A percentile compares a stretch with the other conserved stretches of the same genome.
phyloP scores from a whole-genome alignment of 306 rosid species.

The Cucurbita maxima region DNA sequence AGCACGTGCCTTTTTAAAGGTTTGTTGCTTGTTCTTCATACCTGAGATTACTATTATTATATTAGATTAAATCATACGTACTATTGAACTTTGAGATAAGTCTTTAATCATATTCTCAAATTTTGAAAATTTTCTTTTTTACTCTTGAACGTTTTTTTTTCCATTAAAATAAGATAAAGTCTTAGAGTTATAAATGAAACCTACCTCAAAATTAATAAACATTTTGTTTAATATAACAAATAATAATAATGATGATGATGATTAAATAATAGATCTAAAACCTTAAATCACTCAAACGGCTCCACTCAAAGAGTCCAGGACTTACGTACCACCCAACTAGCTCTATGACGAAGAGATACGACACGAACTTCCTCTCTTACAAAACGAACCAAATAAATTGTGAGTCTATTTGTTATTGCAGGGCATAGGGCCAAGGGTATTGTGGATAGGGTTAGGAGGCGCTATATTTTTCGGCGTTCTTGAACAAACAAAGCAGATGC shows the following conservation, averaged over 20 bases:
- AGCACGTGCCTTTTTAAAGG: conserved; percentile 51
- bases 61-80: not conserved
- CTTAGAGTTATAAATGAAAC: too few species aligned
- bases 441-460: conserved; percentile 83
- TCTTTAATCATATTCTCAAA: not conserved
- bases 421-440: conserved; percentile 64
- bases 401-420: conserved; percentile 8
- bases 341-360: not conserved
- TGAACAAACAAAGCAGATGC: conserved; percentile 58
- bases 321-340: not conserved
- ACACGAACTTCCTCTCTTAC: not conserved
- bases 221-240: too few species aligned
- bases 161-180: not conserved
- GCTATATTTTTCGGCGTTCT: conserved; percentile 65
- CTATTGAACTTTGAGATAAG: not conserved
- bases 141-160: too few species aligned
- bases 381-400: not conserved
- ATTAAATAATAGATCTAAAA: too few species aligned
- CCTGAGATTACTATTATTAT: not conserved
- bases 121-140: not conserved
- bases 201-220: too few species aligned
- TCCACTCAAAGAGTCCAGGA: not conserved
- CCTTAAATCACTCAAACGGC: not conserved
- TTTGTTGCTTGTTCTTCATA: conserved; percentile 9
- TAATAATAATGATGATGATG: too few species aligned